Percentiles rank a stretch among this genome's conserved stretches.
Conservation (phyloP, 2,329 filamentous ascomycete species). For the Exophiala xenobiotica region DNA sequence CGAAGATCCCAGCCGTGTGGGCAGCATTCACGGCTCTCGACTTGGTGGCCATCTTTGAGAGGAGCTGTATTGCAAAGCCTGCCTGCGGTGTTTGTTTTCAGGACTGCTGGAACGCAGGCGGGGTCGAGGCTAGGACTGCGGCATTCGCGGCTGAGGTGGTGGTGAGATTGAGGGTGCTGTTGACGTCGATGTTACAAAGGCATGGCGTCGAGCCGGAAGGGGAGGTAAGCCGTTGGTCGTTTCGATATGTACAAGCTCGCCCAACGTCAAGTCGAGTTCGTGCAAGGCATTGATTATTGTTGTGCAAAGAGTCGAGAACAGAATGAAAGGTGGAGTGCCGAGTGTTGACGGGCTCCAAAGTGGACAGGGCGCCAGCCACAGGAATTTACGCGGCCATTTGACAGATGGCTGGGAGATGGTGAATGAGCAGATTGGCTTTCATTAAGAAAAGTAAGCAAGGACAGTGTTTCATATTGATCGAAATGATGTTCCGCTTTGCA, state of each 20-base stretch:
- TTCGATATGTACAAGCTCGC: not conserved
- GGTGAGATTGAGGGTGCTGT: too few species aligned
- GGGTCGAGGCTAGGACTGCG: conserved; percentile 7
- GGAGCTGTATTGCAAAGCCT: not conserved
- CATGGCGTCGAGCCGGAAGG: not conserved
- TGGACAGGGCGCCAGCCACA: conserved; percentile 27
- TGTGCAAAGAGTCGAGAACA: conserved; percentile 9
- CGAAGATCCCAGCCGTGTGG: conserved; percentile 90
- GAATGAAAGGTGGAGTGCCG: conserved; percentile 11
- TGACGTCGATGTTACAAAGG: too few species aligned
- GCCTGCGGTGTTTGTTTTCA: conserved; percentile 8
- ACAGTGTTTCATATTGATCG: too few species aligned
- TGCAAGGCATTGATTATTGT: conserved; percentile 6
- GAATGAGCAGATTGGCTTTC: not conserved
- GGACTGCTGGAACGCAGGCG: conserved; percentile 4
- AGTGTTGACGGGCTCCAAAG: conserved; percentile 17
- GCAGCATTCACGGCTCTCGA: conserved; percentile 38
- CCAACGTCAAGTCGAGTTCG: not conserved
- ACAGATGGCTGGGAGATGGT: conserved; percentile 17
- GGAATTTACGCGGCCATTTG: conserved; percentile 21
- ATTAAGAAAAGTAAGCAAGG: not conserved
- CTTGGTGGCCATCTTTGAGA: conserved; percentile 22
- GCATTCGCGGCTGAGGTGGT: conserved; percentile 14
- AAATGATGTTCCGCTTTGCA: too few species aligned
- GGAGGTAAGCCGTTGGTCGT: not conserved